These are phyloP conservation scores for Neurospora sp. DNA, from an alignment of 495 filamentous ascomycete species.

Conservation along the genomic window DNA sequence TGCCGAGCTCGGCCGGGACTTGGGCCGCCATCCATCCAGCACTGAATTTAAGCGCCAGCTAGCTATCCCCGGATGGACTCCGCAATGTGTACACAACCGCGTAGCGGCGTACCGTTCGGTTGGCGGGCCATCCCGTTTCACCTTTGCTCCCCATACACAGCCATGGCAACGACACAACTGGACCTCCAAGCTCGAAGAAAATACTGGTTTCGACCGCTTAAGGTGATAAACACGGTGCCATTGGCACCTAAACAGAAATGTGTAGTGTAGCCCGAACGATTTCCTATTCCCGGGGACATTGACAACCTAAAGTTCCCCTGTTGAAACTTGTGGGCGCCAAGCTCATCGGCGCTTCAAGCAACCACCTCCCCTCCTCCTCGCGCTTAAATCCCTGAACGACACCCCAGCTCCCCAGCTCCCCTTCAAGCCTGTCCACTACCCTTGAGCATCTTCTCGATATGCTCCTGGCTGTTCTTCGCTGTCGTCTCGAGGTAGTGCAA, in stretches of 20 bases:
- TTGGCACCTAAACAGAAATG: not conserved
- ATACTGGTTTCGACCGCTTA: not conserved
- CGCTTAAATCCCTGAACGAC: not conserved
- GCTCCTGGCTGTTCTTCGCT: slow-evolving; percentile 80
- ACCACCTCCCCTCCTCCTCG: not conserved
- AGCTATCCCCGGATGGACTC: not conserved
- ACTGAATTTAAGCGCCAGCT: not conserved
- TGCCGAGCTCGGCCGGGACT: not conserved
- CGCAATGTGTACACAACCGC: not conserved
- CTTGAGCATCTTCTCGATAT: slow-evolving; percentile 70
- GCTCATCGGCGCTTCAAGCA: not conserved
- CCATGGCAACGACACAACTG: not conserved
- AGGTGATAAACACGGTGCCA: not conserved
- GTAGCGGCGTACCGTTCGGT: not conserved
- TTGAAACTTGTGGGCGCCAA: not conserved
- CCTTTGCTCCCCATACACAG: not conserved
- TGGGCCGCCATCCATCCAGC: not conserved
- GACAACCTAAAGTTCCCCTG: not conserved
- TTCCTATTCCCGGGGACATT: not conserved
- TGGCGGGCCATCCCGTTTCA: slow-evolving; percentile 6
- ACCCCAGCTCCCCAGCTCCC: not conserved
- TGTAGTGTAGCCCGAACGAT: not conserved
- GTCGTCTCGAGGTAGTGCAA: slow-evolving; percentile 91
- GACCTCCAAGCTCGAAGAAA: not conserved
- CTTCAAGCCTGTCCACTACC: slow-evolving; percentile 21